Base-by-base conservation (phyloP, 768 basidiomycete species). In the Russula griseocarnosa region DNA sequence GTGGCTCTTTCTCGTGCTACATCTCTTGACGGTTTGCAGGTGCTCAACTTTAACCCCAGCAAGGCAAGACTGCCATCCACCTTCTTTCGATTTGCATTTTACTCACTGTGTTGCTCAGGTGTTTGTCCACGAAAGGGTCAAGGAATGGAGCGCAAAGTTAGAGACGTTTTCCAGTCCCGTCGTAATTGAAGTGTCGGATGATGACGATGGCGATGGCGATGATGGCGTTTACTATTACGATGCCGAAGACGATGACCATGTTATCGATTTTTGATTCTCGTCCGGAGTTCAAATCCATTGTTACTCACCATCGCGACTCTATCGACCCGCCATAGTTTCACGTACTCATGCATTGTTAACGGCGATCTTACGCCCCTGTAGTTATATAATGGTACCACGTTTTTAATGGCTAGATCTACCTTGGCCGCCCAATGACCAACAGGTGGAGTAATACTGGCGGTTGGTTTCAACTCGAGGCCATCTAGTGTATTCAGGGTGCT, bases 1-100 rank as follows among this genome's bases (percentile, higher is more conserved):
- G 92, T 94, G 32, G 91, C 90, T 5, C 81, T 94, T 22, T 95
- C 93, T 22, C 92, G 94, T 24, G 93, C 94, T 18, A 94, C 93
- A 0, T 86, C 82, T 5, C 77, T 96, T 60, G 85, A 90, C 4
- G 93, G 94, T 3, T 79, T 96, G 36, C 92, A 95, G 71, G 88
- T 94, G 4, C 78, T 92, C 22, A 83, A 88, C 69, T 95, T 96
- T 69, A 83, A 90, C 69, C 76, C 85, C 0, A 75, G 62, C 16
- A 94, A 92, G 81, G 93, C 90, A 70, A 50, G 71, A 67, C 30
- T 7, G 24, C 47, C 10, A 18, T 20, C 5, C 40, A 32, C 26
- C 24, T 24, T 34, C 28, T 65, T 50, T 13, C 38, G n/a, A 24
- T 40, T 50, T 13, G 42, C n/a, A 24, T 40, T 36, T 42, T 54